Percentiles rank a stretch among this genome's conserved stretches.
Evolutionary conservation across 306 rosid species (phyloP).

Genomic region (Hippophae rhamnoides): DNA sequence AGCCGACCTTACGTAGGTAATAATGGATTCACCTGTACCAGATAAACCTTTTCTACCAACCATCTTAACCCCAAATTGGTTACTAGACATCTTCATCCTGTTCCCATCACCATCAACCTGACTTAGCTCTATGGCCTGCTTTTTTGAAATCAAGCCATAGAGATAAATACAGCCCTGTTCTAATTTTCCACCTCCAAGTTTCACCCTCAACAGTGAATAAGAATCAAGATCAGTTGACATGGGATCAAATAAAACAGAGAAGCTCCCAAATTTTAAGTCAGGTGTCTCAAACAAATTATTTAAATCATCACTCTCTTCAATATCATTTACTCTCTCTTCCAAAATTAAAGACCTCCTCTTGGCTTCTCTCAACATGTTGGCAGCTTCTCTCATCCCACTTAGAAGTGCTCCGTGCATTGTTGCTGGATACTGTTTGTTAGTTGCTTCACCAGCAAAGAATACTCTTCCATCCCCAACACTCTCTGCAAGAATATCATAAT

Average conservation of each 20-base stretch:
- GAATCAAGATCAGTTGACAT: conserved; percentile 37
- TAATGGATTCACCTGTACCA: conserved; percentile 43
- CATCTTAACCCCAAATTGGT: conserved; percentile 43
- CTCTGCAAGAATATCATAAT: conserved; percentile 76
- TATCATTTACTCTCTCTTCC: conserved; percentile 18
- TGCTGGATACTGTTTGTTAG: conserved; percentile 81
- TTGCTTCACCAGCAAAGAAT: conserved; percentile 91
- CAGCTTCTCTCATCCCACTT: conserved; percentile 95
- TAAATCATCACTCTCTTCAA: conserved; percentile 36
- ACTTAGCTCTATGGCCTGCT: conserved; percentile 45
- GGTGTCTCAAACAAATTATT: conserved; percentile 43
- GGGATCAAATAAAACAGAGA: conserved; percentile 63
- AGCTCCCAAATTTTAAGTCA: conserved; percentile 54
- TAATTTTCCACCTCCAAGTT: conserved; percentile 36
- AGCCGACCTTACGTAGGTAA: conserved; percentile 34
- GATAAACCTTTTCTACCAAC: conserved; percentile 66
- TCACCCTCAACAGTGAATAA: conserved; percentile 48
- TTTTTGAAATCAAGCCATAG: conserved; percentile 46
- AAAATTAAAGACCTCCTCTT: conserved; percentile 33
- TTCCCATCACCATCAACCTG: conserved; percentile 46
- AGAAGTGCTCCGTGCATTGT: conserved; percentile 93
- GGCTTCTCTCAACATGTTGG: conserved; percentile 66
- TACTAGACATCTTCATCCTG: conserved; percentile 44
- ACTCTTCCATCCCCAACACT: conserved; percentile 64
- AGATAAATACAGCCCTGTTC: conserved; percentile 29